A percentile compares a stretch with the other conserved stretches of the same genome.
Evolutionary conservation across 108 stramenopile species (phyloP).

Genomic region (Nannochloropsis oceanica): DNA sequence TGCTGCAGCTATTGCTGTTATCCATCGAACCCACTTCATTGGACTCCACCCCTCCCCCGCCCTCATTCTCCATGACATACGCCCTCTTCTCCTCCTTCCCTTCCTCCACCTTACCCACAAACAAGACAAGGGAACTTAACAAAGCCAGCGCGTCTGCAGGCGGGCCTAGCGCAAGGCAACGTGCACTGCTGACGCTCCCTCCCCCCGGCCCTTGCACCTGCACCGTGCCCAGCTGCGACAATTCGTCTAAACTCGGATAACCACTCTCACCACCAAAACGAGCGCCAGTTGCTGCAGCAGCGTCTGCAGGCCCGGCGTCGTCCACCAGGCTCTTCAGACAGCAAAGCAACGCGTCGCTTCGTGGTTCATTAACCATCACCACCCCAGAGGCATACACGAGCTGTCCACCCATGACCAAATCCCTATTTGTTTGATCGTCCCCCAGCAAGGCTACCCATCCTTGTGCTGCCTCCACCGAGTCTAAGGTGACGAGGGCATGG

Average conservation of each 20-base stretch:
- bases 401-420: neutral
- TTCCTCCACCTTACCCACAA: neutral
- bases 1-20: neutral
- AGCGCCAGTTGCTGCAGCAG: too few relatives aligned
- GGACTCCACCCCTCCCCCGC: too few relatives aligned
- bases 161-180: neutral
- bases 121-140: neutral
- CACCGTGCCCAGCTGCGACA: neutral
- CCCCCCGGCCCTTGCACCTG: neutral
- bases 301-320: too few relatives aligned
- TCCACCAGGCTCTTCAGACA: neutral
- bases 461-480: neutral
- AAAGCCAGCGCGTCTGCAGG: neutral
- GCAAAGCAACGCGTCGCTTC: neutral
- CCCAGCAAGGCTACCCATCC: neutral
- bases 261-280: too few relatives aligned
- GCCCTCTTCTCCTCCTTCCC: too few relatives aligned
- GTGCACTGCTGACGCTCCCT: neutral
- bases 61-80: too few relatives aligned
- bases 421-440: neutral
- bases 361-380: neutral
- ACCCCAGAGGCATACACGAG: neutral
- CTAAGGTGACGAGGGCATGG: neutral
- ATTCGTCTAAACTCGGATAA: neutral
- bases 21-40: neutral